A percentile compares a stretch with the other conserved stretches of the same genome.
These are phyloP conservation scores for Ascochyta clinopodiicola DNA, from an alignment of 2,329 filamentous ascomycete genomes.

Conservation along the genomic window DNA sequence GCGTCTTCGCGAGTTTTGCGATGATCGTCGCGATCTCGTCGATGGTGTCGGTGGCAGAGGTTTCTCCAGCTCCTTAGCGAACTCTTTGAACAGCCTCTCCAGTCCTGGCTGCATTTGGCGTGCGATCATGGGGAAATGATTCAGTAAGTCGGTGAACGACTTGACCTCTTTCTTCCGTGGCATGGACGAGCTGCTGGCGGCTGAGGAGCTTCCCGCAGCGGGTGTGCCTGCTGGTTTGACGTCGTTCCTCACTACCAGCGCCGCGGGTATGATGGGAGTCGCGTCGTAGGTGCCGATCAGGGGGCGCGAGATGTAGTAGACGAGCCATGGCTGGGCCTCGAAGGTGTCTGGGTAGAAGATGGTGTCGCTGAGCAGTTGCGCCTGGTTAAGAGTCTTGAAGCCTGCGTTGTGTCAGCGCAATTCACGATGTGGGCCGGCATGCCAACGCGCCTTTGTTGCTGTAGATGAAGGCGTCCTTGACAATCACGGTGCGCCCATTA, in stretches of 20 bases:
- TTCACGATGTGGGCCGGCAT: not conserved
- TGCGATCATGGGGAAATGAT: conserved; percentile 93
- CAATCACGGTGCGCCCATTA: conserved; percentile 90
- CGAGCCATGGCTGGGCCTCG: conserved; percentile 90
- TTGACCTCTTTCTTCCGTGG: conserved; percentile 88
- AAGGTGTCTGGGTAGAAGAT: conserved; percentile 90
- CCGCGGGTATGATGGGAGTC: conserved; percentile 71
- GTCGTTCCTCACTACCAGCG: conserved; percentile 30
- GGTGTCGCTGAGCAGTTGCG: conserved; percentile 81
- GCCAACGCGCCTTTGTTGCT: conserved; percentile 82
- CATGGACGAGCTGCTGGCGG: conserved; percentile 47
- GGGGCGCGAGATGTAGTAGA: conserved; percentile 94
- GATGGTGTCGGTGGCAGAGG: conserved; percentile 77
- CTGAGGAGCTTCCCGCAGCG: conserved; percentile 27
- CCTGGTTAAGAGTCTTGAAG: conserved; percentile 90
- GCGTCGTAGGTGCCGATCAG: conserved; percentile 84
- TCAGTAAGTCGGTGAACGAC: conserved; percentile 86
- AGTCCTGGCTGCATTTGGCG: conserved; percentile 93
- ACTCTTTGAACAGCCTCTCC: conserved; percentile 88
- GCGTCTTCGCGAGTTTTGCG: conserved; percentile 41
- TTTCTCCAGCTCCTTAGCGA: conserved; percentile 83
- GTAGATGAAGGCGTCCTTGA: conserved; percentile 92
- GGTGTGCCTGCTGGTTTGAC: conserved; percentile 11
- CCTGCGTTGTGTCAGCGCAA: conserved; percentile 59
- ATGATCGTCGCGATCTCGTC: conserved; percentile 41